Conservation (phyloP, 306 rosid genomes). For the Fagus crenata region DNA sequence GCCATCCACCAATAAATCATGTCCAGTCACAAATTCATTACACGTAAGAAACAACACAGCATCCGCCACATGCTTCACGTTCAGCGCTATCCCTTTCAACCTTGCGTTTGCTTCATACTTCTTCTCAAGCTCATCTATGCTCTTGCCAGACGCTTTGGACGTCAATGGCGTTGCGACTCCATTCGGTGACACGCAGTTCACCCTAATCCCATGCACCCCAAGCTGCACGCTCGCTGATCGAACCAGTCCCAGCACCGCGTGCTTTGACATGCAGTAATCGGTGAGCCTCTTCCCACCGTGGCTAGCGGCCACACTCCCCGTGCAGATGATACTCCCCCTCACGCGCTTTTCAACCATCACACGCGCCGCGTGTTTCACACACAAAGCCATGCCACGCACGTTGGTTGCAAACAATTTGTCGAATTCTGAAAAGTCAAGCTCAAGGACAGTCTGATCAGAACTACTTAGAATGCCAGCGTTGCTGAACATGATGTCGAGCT, state of each 20-base stretch:
- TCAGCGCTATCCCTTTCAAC: slow-evolving; percentile 43
- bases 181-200: slow-evolving; percentile 53
- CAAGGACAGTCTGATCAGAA: slow-evolving; percentile 32
- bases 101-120: background rate
- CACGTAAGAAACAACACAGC: slow-evolving; percentile 44
- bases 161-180: slow-evolving; percentile 41
- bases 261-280: slow-evolving; percentile 53
- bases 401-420: slow-evolving; percentile 34
- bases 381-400: slow-evolving; percentile 34
- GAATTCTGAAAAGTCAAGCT: slow-evolving; percentile 38
- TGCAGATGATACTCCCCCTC: slow-evolving; percentile 54
- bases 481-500: slow-evolving; percentile 61
- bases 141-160: background rate
- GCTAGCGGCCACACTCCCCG: slow-evolving; percentile 32
- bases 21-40: slow-evolving; percentile 38
- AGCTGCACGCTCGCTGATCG: slow-evolving; percentile 49
- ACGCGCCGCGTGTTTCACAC: slow-evolving; percentile 55
- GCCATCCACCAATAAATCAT: slow-evolving; percentile 50
- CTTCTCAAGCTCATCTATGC: slow-evolving; percentile 17
- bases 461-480: slow-evolving; percentile 38
- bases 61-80: slow-evolving; percentile 39
- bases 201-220: slow-evolving; percentile 38
- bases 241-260: slow-evolving; percentile 50
- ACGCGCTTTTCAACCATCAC: slow-evolving; percentile 47
- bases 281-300: background rate